phyloP scores from a whole-genome alignment of 2,329 filamentous ascomycete species.

The Aspergillus cejpii region DNA sequence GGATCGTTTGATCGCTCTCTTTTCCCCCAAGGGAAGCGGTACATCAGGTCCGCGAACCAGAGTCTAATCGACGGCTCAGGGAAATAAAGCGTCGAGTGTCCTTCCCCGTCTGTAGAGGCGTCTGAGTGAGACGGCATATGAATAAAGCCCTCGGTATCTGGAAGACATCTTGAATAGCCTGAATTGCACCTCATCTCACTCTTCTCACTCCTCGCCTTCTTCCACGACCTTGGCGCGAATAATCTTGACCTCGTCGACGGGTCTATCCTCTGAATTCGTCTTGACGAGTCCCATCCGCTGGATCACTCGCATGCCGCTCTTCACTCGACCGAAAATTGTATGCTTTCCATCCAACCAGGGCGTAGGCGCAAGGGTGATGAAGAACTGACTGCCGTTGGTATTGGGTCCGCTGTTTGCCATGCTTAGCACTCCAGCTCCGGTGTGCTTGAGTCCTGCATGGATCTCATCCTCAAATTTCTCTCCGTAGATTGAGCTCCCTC shows the following conservation, averaged over 20 bases:
- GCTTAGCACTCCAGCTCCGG: slow-evolving; percentile 82
- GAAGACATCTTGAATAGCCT: background rate
- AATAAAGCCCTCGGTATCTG: background rate
- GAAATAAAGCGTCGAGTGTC: background rate
- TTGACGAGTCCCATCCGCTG: slow-evolving; percentile 82
- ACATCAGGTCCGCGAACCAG: background rate
- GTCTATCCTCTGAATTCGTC: slow-evolving; percentile 73
- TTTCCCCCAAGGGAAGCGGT: background rate
- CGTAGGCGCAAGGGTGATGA: slow-evolving; percentile 86
- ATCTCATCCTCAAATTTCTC: slow-evolving; percentile 95
- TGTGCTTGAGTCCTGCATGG: slow-evolving; percentile 69
- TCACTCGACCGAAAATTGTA: slow-evolving; percentile 90
- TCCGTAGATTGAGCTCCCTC: slow-evolving; percentile 83
- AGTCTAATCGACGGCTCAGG: background rate
- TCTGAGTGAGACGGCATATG: background rate
- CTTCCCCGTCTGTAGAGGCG: background rate
- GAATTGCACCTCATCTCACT: slow-evolving; percentile 1
- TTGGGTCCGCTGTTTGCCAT: slow-evolving; percentile 95
- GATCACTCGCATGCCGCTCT: slow-evolving; percentile 72
- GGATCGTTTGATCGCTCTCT: background rate
- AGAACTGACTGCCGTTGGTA: slow-evolving; percentile 94
- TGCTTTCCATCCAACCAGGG: slow-evolving; percentile 97
- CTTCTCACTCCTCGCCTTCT: slow-evolving; percentile 42
- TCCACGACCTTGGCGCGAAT: slow-evolving; percentile 64
- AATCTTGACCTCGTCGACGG: slow-evolving; percentile 75